phyloP scores from a whole-genome alignment of 768 basidiomycete species.

The Solioccasus polychromus region DNA sequence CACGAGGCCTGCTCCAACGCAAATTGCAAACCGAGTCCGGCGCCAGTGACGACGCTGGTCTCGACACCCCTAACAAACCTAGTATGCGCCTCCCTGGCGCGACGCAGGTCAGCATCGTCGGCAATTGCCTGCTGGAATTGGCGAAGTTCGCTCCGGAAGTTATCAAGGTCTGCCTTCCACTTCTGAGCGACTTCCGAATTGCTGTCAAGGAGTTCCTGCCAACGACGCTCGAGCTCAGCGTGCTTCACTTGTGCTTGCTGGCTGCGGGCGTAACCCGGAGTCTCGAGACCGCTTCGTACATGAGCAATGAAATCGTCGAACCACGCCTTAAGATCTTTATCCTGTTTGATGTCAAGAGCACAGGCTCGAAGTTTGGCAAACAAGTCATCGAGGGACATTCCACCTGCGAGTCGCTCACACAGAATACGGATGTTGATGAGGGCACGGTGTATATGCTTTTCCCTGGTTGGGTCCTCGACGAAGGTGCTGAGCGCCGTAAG shows the following conservation, averaged over 20 bases:
- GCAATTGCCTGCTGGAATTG: conserved; percentile 46
- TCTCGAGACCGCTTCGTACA: conserved; percentile 44
- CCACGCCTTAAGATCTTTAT: conserved; percentile 52
- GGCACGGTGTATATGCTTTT: conserved; percentile 57
- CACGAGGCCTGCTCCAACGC: conserved; percentile 62
- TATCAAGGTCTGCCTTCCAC: conserved; percentile 51
- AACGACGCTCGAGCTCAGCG: conserved; percentile 46
- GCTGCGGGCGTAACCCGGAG: conserved; percentile 50
- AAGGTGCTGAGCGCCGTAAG: conserved; percentile 50
- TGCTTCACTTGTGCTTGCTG: conserved; percentile 42
- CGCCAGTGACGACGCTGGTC: conserved; percentile 37
- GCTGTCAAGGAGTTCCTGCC: conserved; percentile 47
- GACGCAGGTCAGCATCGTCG: conserved; percentile 48
- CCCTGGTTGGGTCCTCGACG: conserved; percentile 59
- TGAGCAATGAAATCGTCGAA: conserved; percentile 52
- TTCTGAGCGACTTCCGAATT: conserved; percentile 41
- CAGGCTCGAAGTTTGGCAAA: conserved; percentile 40
- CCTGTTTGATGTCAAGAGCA: conserved; percentile 48
- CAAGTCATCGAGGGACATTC: conserved; percentile 49
- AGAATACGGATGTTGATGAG: conserved; percentile 38
- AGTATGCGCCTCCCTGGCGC: conserved; percentile 45
- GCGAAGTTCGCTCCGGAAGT: conserved; percentile 42
- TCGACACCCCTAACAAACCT: conserved; percentile 50
- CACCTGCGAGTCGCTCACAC: conserved; percentile 52
- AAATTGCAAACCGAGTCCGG: conserved; percentile 43